Evolutionary conservation across 768 basidiomycete genomes (phyloP), one percentile per base, ranked within the genome.

Genomic region (Amanita fuliginea): DNA sequence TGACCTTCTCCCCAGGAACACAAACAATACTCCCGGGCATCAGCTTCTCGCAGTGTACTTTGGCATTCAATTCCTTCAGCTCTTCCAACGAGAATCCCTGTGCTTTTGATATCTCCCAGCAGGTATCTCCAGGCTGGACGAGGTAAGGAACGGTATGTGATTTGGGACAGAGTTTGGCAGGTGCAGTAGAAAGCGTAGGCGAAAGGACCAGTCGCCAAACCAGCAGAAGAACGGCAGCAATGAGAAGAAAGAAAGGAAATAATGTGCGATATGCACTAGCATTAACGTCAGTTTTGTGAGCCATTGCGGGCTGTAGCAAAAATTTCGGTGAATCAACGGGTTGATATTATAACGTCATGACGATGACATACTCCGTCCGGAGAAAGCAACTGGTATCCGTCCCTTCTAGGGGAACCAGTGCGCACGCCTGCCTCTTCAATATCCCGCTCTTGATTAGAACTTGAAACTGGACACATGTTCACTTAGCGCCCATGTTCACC

Each of bases 221-320:
- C 47, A 83, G 73, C 10, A 86, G 69, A 35, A 86, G 70, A 16
- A 77, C 52, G 47, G 78, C 81, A 9, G 74, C 77, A 37, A 84
- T 72, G 43, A 83, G 73, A 51, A 86, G 77, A 68, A 84, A 81
- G 67, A 84, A 86, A 6, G 83, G 83, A 57, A 82, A 80, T 6
- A 86, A 69, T 0, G 78, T 73, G 19, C 76, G 74, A 57, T 83
- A 83, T 5, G 77, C 67, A 8, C 63, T 60, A n/a, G 68, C 57
- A 47, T 67, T 70, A 43, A 66, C 57, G 52, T 58, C 53, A 6
- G 62, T 56, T 37, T 62, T 62, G 46, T 61, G 59, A 40, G 70
- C 61, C 56, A 67, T 58, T 14, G 58, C 54, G 19, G 51, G 51
- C 60, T 63, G 53, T 24, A 18, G 21, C 39, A 53, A 54, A 16